phyloP scores from a whole-genome alignment of 2,329 filamentous ascomycete genomes.

The Exserohilum rostratum region DNA sequence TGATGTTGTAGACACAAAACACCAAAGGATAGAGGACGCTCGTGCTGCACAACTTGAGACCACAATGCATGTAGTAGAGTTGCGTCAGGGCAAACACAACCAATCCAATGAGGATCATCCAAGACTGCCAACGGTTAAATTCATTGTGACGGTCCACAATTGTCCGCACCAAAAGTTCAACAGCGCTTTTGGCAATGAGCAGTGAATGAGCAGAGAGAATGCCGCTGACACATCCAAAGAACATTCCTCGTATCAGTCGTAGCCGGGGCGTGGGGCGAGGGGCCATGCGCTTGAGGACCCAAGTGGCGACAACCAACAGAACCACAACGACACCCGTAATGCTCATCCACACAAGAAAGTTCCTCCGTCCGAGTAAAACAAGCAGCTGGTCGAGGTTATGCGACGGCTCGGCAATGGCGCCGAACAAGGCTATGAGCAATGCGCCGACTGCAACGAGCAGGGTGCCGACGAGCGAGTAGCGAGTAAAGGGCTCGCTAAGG shows the following conservation, averaged over 20 bases:
- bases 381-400: conserved; percentile 86
- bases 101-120: conserved; percentile 84
- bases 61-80: conserved; percentile 92
- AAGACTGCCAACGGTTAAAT: conserved; percentile 94
- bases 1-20: conserved; percentile 99
- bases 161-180: conserved; percentile 89
- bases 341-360: conserved; percentile 90
- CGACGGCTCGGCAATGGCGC: conserved; percentile 89
- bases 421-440: conserved; percentile 91
- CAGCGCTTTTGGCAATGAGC: conserved; percentile 92
- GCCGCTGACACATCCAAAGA: conserved; percentile 85
- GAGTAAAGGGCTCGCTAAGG: conserved; percentile 90
- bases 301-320: conserved; percentile 63
- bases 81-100: conserved; percentile 83
- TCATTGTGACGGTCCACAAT: conserved; percentile 86
- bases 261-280: conserved; percentile 64
- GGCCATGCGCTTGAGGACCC: conserved; percentile 48
- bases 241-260: conserved; percentile 79
- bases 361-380: conserved; percentile 70
- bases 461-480: conserved; percentile 90
- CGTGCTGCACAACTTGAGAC: conserved; percentile 92
- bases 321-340: conserved; percentile 76
- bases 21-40: conserved; percentile 95
- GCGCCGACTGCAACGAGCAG: conserved; percentile 85
- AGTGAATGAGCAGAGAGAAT: conserved; percentile 93